Conservation (phyloP, 1,284 basidiomycete species). For the Ceratobasidium sp. region DNA sequence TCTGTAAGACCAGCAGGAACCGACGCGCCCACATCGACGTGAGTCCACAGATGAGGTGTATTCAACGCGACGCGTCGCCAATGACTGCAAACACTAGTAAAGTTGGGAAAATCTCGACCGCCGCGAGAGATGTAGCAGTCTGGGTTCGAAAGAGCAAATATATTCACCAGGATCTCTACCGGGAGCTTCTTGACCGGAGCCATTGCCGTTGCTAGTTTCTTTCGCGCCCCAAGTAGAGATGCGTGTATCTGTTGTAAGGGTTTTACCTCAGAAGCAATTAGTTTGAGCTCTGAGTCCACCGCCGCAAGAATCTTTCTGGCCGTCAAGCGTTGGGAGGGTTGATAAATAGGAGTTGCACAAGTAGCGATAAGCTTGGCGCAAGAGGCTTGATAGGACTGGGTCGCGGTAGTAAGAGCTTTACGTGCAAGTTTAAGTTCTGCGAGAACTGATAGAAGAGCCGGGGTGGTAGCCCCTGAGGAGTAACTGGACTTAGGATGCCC, state of each 20-base stretch:
- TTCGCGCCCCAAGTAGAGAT: not conserved
- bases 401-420: not conserved
- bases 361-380: not conserved
- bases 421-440: not conserved
- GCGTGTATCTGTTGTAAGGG: not conserved
- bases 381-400: not conserved
- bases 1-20: not conserved
- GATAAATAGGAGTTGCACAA: too few species aligned
- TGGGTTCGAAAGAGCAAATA: not conserved
- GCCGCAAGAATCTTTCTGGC: not conserved
- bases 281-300: not conserved
- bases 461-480: not conserved
- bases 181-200: slow-evolving; percentile 3
- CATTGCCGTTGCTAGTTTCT: not conserved
- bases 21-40: not conserved
- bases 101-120: not conserved
- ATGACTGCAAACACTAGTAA: not conserved
- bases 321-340: not conserved
- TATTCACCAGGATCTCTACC: not conserved
- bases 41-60: not conserved
- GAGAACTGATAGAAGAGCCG: not conserved
- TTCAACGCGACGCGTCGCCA: not conserved
- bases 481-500: not conserved
- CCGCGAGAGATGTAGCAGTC: not conserved
- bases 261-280: not conserved